Evolutionary conservation across 1,284 basidiomycete genomes (phyloP).

Genomic region (Boletus sp.): DNA sequence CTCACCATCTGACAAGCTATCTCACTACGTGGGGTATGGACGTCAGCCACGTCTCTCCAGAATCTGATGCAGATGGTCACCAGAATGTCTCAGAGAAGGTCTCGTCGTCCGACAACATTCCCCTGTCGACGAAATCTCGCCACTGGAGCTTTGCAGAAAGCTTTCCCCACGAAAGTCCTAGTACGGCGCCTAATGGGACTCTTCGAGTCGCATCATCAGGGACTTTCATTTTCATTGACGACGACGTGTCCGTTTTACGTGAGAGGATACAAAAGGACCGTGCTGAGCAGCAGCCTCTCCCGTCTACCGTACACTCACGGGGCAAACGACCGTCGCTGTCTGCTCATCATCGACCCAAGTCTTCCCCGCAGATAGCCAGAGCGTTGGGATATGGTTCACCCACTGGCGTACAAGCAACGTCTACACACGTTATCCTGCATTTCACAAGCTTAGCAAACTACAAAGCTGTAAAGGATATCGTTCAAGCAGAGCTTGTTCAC

Average conservation of each 20-base stretch:
- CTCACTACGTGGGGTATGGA: slow-evolving; percentile 94
- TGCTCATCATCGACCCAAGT: slow-evolving; percentile 66
- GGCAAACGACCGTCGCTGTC: slow-evolving; percentile 73
- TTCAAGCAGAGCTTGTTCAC: slow-evolving; percentile 63
- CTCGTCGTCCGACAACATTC: slow-evolving; percentile 12
- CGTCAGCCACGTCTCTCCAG: slow-evolving; percentile 75
- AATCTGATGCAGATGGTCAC: slow-evolving; percentile 45
- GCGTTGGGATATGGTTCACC: slow-evolving; percentile 39
- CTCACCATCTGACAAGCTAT: slow-evolving; percentile 86
- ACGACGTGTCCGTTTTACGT: slow-evolving; percentile 74
- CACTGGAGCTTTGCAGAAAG: slow-evolving; percentile 24
- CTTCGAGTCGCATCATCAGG: slow-evolving; percentile 28
- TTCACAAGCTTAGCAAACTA: slow-evolving; percentile 89
- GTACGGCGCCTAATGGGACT: slow-evolving; percentile 19
- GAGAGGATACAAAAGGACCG: slow-evolving; percentile 65
- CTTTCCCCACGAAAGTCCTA: slow-evolving; percentile 18
- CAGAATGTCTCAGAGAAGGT: slow-evolving; percentile 18
- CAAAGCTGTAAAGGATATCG: slow-evolving; percentile 80
- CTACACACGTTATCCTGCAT: slow-evolving; percentile 69
- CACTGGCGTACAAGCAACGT: slow-evolving; percentile 27
- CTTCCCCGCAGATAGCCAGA: slow-evolving; percentile 70
- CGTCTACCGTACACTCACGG: slow-evolving; percentile 40
- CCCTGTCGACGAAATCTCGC: slow-evolving; percentile 20
- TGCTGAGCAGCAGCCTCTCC: slow-evolving; percentile 48
- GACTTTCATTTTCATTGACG: slow-evolving; percentile 84